Evolutionary conservation across 2,329 filamentous ascomycete genomes (phyloP).

Genomic region (Macrophomina pseudophaseolina): DNA sequence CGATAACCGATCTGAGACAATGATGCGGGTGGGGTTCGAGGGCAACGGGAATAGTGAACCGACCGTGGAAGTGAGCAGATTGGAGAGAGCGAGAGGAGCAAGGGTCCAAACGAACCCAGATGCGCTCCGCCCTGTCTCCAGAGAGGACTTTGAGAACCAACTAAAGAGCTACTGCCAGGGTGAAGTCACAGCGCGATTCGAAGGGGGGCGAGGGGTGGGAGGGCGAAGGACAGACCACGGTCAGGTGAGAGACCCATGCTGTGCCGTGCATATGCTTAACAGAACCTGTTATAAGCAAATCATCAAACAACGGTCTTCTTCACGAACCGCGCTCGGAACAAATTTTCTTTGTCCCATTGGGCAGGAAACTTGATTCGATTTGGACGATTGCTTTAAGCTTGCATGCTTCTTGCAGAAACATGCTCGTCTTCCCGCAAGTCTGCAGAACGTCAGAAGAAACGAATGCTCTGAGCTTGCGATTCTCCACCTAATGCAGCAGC

Average conservation of each 20-base stretch:
- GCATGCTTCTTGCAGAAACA: slow-evolving; percentile 11
- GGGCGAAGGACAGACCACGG: background rate
- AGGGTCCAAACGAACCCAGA: no score
- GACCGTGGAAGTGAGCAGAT: no score
- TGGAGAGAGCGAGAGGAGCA: background rate
- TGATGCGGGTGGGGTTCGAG: background rate
- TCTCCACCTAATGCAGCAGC: background rate
- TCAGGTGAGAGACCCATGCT: background rate
- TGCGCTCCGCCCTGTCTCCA: background rate
- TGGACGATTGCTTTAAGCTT: background rate
- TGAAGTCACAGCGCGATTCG: background rate
- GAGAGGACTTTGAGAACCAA: background rate
- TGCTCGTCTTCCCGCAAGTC: background rate
- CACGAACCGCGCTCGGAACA: background rate
- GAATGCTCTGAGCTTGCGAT: background rate
- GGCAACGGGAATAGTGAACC: no score
- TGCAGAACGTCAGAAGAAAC: background rate
- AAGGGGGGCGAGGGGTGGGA: background rate
- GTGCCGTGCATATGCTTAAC: background rate
- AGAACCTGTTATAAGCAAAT: background rate
- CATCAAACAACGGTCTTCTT: background rate
- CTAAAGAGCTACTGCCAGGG: background rate
- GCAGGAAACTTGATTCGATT: background rate
- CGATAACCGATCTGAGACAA: background rate
- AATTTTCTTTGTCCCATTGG: background rate